Conservation (phyloP, 108 stramenopile genomes). For the Cylindrotheca fusiformis region DNA sequence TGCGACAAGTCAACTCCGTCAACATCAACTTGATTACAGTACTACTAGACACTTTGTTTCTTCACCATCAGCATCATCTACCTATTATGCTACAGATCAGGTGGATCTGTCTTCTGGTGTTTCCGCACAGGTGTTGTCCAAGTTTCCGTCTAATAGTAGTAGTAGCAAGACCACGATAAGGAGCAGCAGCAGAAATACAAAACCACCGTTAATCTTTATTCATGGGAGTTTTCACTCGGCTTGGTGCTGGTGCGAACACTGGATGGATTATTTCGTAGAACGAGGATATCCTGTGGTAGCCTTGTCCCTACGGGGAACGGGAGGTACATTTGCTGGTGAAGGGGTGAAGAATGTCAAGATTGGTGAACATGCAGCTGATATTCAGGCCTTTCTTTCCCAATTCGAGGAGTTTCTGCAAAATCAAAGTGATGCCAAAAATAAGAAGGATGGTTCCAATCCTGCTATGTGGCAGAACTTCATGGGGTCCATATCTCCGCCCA, state of each 20-base stretch:
- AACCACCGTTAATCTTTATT: constrained; percentile 57
- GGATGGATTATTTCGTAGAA: constrained; percentile 46
- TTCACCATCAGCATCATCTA: too few relatives aligned
- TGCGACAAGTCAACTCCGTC: too few relatives aligned
- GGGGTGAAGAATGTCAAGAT: constrained; percentile 66
- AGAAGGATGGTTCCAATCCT: not conserved
- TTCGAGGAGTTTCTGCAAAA: constrained; percentile 6
- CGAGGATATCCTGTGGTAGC: constrained; percentile 55
- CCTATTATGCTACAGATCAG: not conserved
- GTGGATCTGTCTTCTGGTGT: constrained; percentile 25
- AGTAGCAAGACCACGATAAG: too few relatives aligned
- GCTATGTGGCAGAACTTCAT: not conserved
- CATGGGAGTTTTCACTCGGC: constrained; percentile 75
- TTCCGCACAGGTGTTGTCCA: constrained; percentile 19
- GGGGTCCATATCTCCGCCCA: not conserved
- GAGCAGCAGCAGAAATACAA: constrained; percentile 1
- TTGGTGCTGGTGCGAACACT: constrained; percentile 72
- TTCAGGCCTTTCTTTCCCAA: constrained; percentile 32
- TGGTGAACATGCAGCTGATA: constrained; percentile 48
- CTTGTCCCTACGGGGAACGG: constrained; percentile 63
- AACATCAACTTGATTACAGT: too few relatives aligned
- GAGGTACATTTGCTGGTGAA: constrained; percentile 61
- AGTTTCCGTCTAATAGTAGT: not conserved
- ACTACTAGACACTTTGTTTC: too few relatives aligned
- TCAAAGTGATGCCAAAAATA: not conserved